These are phyloP conservation scores for rapeseed (Brassica napus) DNA, from an alignment of 345 rosid species.

Conservation along the genomic window Da-Ae NC_063446.1:206001-206500, in stretches of 20 bases:
- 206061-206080: no score
- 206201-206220: not conserved
- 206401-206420: not conserved
- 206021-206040: not conserved
- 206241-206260: no score
- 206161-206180: not conserved
- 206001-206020: not conserved
- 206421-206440: not conserved
- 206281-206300: no score
- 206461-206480: not conserved
- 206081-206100: no score
- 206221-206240: not conserved
- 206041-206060: no score
- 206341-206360: no score
- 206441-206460: no score
- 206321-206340: not conserved
- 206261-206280: no score
- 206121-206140: not conserved
- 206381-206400: not conserved
- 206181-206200: not conserved
- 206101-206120: no score
- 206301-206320: not conserved
- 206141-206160: constrained; percentile 1
- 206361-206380: not conserved
- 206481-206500: not conserved